Conservation (phyloP, 1,139 yeast genomes). For the Taphrina populina region DNA sequence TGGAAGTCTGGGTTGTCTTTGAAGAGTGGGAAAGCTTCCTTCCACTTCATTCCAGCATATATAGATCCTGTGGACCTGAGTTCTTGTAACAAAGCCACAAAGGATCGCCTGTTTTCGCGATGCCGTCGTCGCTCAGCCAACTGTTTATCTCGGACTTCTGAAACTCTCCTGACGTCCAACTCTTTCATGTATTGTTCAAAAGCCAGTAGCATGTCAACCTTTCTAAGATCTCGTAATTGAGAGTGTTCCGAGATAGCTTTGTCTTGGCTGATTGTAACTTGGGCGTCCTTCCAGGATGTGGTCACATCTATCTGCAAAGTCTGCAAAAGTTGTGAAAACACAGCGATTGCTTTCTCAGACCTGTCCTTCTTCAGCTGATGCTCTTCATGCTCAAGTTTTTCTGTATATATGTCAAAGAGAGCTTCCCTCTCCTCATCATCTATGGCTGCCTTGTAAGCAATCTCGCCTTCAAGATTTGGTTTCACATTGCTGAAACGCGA, state of each 20-base stretch:
- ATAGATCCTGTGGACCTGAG: conserved; percentile 49
- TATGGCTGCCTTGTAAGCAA: conserved; percentile 59
- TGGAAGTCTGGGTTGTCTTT: conserved; percentile 61
- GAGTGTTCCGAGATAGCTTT: conserved; percentile 59
- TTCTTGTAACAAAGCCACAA: conserved; percentile 51
- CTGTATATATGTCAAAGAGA: conserved; percentile 56
- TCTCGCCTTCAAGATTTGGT: conserved; percentile 55
- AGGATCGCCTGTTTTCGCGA: conserved; percentile 63
- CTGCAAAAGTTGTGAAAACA: conserved; percentile 40
- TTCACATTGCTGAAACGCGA: conserved; percentile 59
- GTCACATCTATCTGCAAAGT: conserved; percentile 45
- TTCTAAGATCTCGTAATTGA: conserved; percentile 55
- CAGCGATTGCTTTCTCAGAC: conserved; percentile 39
- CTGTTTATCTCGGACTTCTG: conserved; percentile 41
- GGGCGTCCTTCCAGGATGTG: conserved; percentile 53
- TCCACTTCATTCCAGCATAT: conserved; percentile 61
- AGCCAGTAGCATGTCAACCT: conserved; percentile 59
- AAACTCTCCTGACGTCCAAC: conserved; percentile 47
- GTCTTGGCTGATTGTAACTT: conserved; percentile 50
- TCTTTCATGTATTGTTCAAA: conserved; percentile 56
- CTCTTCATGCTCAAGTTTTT: conserved; percentile 47
- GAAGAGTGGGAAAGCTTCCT: conserved; percentile 54
- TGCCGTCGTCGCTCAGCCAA: conserved; percentile 47
- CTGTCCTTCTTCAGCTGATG: conserved; percentile 38
- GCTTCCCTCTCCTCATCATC: conserved; percentile 54